phyloP scores from a whole-genome alignment of 2,329 filamentous ascomycete species.

The Botryotinia convoluta region DNA sequence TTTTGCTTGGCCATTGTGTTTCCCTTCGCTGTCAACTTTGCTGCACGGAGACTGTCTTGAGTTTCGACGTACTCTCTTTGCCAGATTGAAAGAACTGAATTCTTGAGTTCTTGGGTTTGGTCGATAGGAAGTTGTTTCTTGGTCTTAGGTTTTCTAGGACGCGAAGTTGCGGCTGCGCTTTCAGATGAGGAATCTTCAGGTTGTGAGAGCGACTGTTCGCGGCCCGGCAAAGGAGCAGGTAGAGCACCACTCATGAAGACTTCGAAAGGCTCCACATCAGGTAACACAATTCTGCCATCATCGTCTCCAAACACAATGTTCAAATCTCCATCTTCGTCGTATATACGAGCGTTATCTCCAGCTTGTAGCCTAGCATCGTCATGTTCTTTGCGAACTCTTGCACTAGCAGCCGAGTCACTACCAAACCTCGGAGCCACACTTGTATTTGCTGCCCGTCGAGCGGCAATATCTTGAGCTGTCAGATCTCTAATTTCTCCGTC shows the following conservation, averaged over 20 bases:
- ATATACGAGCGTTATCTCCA: constrained; percentile 26
- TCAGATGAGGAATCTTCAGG: constrained; percentile 39
- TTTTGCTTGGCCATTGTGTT: constrained; percentile 57
- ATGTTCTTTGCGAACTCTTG: constrained; percentile 44
- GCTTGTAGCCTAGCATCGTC: constrained; percentile 39
- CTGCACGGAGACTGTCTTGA: constrained; percentile 51
- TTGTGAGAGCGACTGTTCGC: constrained; percentile 29
- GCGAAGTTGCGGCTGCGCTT: constrained; percentile 42
- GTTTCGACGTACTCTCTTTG: constrained; percentile 57
- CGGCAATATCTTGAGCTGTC: constrained; percentile 27
- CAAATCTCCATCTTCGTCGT: constrained; percentile 32
- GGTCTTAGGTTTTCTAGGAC: constrained; percentile 33
- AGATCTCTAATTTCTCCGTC: constrained; percentile 58
- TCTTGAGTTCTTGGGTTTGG: constrained; percentile 50
- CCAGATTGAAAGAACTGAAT: constrained; percentile 55
- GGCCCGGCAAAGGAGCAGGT: constrained; percentile 24
- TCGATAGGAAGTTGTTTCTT: constrained; percentile 49
- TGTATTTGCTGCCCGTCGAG: constrained; percentile 23
- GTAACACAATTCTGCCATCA: constrained; percentile 36
- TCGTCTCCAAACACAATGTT: constrained; percentile 37
- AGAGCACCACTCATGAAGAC: constrained; percentile 31
- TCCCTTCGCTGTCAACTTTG: constrained; percentile 45
- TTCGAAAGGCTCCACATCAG: constrained; percentile 35
- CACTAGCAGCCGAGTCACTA: constrained; percentile 41
- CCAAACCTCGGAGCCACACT: constrained; percentile 22